These are phyloP conservation scores for Hanseniaspora occidentalis DNA, from an alignment of 805 yeast genomes.

Conservation along the genomic window DNA sequence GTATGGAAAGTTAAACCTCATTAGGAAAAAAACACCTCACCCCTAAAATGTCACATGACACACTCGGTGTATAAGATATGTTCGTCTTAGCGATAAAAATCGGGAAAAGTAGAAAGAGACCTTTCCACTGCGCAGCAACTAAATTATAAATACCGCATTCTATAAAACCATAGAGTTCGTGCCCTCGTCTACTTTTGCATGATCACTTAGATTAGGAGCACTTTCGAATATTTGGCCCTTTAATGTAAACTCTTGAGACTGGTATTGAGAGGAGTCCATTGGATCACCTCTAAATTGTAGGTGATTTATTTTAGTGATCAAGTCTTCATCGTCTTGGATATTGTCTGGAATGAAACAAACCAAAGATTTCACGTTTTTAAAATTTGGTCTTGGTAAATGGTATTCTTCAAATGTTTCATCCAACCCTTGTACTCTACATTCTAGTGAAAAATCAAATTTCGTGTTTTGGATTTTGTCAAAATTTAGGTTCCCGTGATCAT, in stretches of 20 bases:
- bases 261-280: slow-evolving; percentile 39
- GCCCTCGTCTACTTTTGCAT: slow-evolving; percentile 30
- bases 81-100: too few relatives aligned
- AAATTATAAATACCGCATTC: too few relatives aligned
- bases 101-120: too few relatives aligned
- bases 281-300: slow-evolving; percentile 72
- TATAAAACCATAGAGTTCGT: not conserved
- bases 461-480: slow-evolving; percentile 46
- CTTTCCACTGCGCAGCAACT: too few relatives aligned
- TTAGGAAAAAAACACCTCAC: too few relatives aligned
- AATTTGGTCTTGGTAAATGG: slow-evolving; percentile 59
- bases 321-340: slow-evolving; percentile 51
- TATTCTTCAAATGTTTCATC: slow-evolving; percentile 41
- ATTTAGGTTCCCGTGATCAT: slow-evolving; percentile 41
- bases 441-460: slow-evolving; percentile 38
- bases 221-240: slow-evolving; percentile 45
- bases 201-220: slow-evolving; percentile 89
- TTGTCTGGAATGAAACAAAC: slow-evolving; percentile 58
- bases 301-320: slow-evolving; percentile 45
- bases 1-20: too few relatives aligned
- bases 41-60: too few relatives aligned
- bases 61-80: too few relatives aligned
- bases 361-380: slow-evolving; percentile 56
- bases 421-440: slow-evolving; percentile 53
- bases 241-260: not conserved